Evolutionary conservation across 148 eudicot species (phyloP), one percentile per base, ranked within the genome.

Genomic region (Camellia sinensis): DNA sequence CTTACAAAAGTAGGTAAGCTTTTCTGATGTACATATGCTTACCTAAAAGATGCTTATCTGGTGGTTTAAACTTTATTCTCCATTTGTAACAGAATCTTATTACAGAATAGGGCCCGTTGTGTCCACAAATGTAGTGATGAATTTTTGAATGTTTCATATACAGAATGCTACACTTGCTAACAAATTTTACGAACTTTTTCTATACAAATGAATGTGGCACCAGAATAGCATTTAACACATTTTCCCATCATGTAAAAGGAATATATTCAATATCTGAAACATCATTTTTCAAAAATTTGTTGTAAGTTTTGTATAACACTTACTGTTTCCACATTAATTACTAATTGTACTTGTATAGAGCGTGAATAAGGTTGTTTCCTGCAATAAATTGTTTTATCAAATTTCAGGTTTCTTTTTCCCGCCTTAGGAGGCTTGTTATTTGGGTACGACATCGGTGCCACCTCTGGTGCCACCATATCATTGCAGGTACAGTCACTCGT

Each of bases 381-480:
- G 10, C n/a, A 17, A 40, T 40, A 54, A 84, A 71, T 79, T 45
- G 64, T 72, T 74, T 44, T 43, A 56, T 78, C 37, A 57, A 75
- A 79, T 83, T 79, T 81, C 89, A 97, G 99, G 88, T 97, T 97
- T 83, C 2, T 97, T 54, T 97, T 97, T 83, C 99, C 99, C 50
- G 97, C 98, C 37, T 80, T 97, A 77, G 99, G 99, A 62, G 99
- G 99, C 63, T 84, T 94, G 73, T 82, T 97, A 81, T 94, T 92
- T 87, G 97, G 99, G 78, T 97, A 97, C 87, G 99, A 97, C 80
- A 94, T 97, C 80, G 99, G 99, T 84, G 98, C 99, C 80, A 97
- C 99, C 73, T 97, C 99, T 81, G 94, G 98, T 86, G 99, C 98
- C 75, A 86, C 98, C 29, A 80, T 97, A 79, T 91, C 99, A 63